Percentiles rank a stretch among this genome's conserved stretches.
Evolutionary conservation across 257 asterid species (phyloP).

Genomic region (Perilla frutescens): DNA sequence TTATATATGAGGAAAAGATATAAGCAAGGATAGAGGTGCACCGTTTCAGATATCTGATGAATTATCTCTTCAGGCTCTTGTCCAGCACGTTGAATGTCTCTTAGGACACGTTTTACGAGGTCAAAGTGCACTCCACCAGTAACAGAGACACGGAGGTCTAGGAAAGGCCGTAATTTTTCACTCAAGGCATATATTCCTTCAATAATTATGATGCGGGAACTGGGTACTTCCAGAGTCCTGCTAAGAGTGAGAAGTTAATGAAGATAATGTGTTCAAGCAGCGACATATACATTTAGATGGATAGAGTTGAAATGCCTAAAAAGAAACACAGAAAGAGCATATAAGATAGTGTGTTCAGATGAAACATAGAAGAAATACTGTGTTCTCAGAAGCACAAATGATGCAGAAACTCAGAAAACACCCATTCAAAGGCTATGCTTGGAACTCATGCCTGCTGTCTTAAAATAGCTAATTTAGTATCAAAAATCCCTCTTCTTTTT

Average conservation of each 20-base stretch:
- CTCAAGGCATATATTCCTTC: conserved; percentile 99
- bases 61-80: conserved; percentile 99
- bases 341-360: conserved; percentile 2
- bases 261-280: conserved; percentile 21
- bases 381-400: conserved; percentile 16
- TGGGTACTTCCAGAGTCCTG: conserved; percentile 94
- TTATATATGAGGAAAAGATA: background rate
- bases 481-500: background rate
- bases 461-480: background rate
- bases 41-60: conserved; percentile 98
- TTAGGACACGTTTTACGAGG: conserved; percentile 90
- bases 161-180: conserved; percentile 77
- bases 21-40: conserved; percentile 33
- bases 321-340: background rate
- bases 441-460: background rate
- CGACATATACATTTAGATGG: conserved; percentile 25
- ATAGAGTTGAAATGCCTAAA: conserved; percentile 17
- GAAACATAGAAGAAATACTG: conserved; percentile 15
- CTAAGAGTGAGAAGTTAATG: conserved; percentile 31
- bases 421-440: background rate
- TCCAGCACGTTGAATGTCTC: conserved; percentile 99
- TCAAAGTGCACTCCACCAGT: conserved; percentile 99
- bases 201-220: conserved; percentile 81
- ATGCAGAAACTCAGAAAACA: background rate
- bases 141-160: conserved; percentile 97